Evolutionary conservation across 1,139 yeast species (phyloP).

Genomic region (Meyerozyma sp.): DNA sequence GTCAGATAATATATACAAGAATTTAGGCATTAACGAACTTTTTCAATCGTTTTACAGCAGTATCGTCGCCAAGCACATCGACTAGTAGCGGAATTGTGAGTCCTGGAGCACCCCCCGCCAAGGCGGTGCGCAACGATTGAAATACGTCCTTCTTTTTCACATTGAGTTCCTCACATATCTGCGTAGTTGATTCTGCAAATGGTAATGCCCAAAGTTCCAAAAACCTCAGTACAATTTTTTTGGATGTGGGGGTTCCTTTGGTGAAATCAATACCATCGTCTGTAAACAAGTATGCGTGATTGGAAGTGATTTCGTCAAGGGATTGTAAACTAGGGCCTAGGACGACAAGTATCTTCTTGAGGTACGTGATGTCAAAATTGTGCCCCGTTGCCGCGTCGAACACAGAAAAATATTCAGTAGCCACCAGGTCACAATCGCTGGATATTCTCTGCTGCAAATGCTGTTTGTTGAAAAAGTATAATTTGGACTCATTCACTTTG

Average conservation of each 20-base stretch:
- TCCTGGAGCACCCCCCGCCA: constrained; percentile 74
- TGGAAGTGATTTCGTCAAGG: constrained; percentile 41
- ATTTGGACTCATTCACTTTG: constrained; percentile 75
- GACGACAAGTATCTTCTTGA: constrained; percentile 19
- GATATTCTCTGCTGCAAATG: constrained; percentile 43
- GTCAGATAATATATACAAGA: constrained; percentile 7
- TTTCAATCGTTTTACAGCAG: constrained; percentile 31
- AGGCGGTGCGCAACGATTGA: constrained; percentile 60
- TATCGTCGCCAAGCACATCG: constrained; percentile 49
- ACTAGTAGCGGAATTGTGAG: constrained; percentile 58
- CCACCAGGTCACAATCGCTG: constrained; percentile 23
- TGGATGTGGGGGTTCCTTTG: constrained; percentile 5
- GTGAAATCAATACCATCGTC: constrained; percentile 9
- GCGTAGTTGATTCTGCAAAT: not conserved
- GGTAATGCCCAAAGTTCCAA: constrained; percentile 3
- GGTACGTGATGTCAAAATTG: constrained; percentile 14
- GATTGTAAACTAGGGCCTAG: constrained; percentile 40
- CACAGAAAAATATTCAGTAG: constrained; percentile 22
- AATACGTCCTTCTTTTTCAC: constrained; percentile 47
- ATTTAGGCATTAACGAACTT: not conserved
- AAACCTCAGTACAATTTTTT: constrained; percentile 5
- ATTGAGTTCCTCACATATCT: constrained; percentile 2
- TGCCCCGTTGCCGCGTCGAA: constrained; percentile 11
- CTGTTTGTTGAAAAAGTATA: constrained; percentile 69
- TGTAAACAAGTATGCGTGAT: constrained; percentile 47